Evolutionary conservation across 1,284 basidiomycete species (phyloP).

Genomic region (Phellopilus nigrolimitatus): DNA sequence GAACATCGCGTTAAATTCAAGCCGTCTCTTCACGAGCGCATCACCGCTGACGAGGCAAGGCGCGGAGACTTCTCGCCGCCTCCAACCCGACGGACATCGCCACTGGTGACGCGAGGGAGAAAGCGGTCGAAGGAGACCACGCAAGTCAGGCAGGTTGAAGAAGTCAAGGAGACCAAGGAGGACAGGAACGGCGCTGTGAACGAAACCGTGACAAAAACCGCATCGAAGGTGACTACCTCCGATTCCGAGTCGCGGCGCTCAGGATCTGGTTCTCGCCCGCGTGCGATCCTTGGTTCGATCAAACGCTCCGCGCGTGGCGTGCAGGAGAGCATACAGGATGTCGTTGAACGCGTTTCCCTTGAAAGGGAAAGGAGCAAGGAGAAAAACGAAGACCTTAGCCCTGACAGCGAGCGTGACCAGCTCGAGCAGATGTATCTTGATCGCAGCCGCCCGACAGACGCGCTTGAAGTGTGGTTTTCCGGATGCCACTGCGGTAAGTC

Average conservation of each 20-base stretch:
- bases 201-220: background rate
- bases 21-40: slow-evolving; percentile 16
- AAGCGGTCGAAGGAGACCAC: background rate
- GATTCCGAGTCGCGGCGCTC: background rate
- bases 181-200: background rate
- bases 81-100: background rate
- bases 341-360: slow-evolving; percentile 9
- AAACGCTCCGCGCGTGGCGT: slow-evolving; percentile 8
- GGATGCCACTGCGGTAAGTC: slow-evolving; percentile 15
- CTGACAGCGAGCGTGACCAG: slow-evolving; percentile 11
- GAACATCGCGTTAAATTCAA: slow-evolving; percentile 29
- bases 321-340: slow-evolving; percentile 8
- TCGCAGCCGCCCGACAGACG: background rate
- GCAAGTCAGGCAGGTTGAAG: background rate
- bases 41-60: background rate
- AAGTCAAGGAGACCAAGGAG: slow-evolving; percentile 10
- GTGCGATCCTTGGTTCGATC: slow-evolving; percentile 9
- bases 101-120: background rate
- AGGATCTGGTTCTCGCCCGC: slow-evolving; percentile 3
- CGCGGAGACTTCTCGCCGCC: slow-evolving; percentile 9
- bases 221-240: background rate
- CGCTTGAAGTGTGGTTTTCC: slow-evolving; percentile 16
- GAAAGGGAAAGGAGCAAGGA: slow-evolving; percentile 3
- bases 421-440: slow-evolving; percentile 6
- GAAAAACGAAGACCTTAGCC: slow-evolving; percentile 3